A percentile compares a stretch with the other conserved stretches of the same genome.
Conservation (phyloP, 441 rosid genomes). For the Metrosideros polymorpha region DNA sequence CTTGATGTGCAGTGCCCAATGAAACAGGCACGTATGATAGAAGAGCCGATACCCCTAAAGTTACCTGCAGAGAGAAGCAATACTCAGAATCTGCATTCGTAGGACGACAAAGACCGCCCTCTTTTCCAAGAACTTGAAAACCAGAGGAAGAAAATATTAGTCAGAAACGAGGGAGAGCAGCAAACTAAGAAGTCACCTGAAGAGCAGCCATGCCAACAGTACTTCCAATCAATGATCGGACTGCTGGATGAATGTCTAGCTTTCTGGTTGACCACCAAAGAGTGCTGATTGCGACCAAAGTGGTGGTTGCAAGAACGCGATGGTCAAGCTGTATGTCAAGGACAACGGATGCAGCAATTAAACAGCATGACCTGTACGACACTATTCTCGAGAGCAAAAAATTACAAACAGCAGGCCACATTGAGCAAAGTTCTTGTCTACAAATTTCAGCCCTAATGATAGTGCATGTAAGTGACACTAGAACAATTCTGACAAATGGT, state of each 20-base stretch:
- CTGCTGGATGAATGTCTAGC: conserved; percentile 84
- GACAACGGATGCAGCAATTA: neutral
- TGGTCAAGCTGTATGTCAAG: conserved; percentile 55
- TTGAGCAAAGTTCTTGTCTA: neutral
- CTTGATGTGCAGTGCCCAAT: conserved; percentile 82
- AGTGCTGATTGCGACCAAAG: conserved; percentile 33
- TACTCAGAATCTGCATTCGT: neutral
- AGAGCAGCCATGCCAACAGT: conserved; percentile 76
- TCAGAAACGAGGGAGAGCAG: neutral
- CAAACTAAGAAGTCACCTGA: conserved; percentile 36
- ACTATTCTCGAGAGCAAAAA: neutral
- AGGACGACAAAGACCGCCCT: neutral
- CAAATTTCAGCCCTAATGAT: neutral
- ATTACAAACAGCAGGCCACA: neutral
- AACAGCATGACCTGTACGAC: neutral
- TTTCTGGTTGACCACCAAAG: conserved; percentile 68
- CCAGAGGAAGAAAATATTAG: neutral
- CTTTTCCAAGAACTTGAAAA: neutral
- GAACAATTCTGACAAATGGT: neutral
- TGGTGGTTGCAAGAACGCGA: conserved; percentile 69
- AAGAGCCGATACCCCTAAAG: conserved; percentile 83
- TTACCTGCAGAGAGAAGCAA: conserved; percentile 37
- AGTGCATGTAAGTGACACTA: neutral
- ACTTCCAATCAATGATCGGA: conserved; percentile 59
- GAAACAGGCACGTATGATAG: conserved; percentile 80